Evolutionary conservation across 2,329 filamentous ascomycete genomes (phyloP).

Genomic region (Cladorrhinum sp.): DNA sequence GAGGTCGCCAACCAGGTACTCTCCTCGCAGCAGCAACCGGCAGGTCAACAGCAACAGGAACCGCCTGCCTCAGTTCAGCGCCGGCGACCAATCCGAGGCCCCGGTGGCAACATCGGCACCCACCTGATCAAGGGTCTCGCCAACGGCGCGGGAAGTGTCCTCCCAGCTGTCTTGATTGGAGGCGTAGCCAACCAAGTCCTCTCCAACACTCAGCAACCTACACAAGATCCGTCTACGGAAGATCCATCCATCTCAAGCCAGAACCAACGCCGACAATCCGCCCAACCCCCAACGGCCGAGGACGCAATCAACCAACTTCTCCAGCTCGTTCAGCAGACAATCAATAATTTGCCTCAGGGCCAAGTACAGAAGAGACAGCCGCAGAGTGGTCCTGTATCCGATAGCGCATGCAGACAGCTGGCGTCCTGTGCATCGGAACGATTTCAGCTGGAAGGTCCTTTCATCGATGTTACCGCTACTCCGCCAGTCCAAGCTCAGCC

Average conservation of each 20-base stretch:
- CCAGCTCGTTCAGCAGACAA: too few relatives aligned
- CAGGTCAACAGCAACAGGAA: background rate
- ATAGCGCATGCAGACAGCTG: background rate
- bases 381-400: background rate
- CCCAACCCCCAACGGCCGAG: too few relatives aligned
- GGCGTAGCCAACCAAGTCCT: background rate
- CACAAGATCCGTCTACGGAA: too few relatives aligned
- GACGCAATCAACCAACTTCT: too few relatives aligned
- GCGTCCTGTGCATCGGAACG: too few relatives aligned
- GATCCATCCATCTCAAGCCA: background rate
- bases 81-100: background rate
- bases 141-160: background rate
- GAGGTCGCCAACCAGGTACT: background rate
- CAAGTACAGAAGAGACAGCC: too few relatives aligned
- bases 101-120: background rate
- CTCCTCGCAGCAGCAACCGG: background rate
- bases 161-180: background rate
- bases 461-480: too few relatives aligned
- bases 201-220: background rate
- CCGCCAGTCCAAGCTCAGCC: too few relatives aligned
- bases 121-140: background rate
- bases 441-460: too few relatives aligned
- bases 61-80: background rate
- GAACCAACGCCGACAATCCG: background rate
- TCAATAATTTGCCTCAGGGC: too few relatives aligned